phyloP scores from a whole-genome alignment of 202 grass and related monocot genomes.

The Zoysia matrella region DNA sequence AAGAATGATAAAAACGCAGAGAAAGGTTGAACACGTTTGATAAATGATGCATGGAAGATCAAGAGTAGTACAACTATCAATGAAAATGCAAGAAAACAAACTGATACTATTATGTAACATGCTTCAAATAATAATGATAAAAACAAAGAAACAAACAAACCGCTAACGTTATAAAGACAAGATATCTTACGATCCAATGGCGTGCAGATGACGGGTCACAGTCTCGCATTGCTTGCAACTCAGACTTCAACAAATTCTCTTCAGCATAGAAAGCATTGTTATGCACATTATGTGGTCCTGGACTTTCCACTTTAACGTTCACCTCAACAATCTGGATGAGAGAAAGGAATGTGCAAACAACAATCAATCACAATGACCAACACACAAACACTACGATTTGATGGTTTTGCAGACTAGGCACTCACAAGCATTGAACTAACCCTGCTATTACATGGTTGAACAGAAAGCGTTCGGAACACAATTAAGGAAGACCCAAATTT shows the following conservation, averaged over 20 bases:
- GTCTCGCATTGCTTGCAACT: conserved; percentile 96
- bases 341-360: conserved; percentile 23
- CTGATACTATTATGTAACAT: not conserved
- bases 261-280: conserved; percentile 98
- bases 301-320: conserved; percentile 88
- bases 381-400: not conserved
- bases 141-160: not conserved
- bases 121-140: not conserved
- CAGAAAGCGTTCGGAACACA: not conserved
- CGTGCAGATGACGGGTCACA: conserved; percentile 84
- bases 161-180: not conserved
- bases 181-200: conserved; percentile 89
- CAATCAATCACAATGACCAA: not conserved
- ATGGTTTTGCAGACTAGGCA: not conserved
- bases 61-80: not conserved
- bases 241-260: conserved; percentile 86
- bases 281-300: conserved; percentile 87
- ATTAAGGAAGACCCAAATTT: not conserved
- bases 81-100: not conserved
- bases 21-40: not conserved
- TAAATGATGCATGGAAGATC: not conserved
- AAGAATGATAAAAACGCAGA: not conserved
- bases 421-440: not conserved
- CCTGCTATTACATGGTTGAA: not conserved
- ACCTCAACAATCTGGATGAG: conserved; percentile 85